Percentiles rank a stretch among this genome's conserved stretches.
Conservation (phyloP, 2,329 filamentous ascomycete genomes). For the Diaporthe destruens region DNA sequence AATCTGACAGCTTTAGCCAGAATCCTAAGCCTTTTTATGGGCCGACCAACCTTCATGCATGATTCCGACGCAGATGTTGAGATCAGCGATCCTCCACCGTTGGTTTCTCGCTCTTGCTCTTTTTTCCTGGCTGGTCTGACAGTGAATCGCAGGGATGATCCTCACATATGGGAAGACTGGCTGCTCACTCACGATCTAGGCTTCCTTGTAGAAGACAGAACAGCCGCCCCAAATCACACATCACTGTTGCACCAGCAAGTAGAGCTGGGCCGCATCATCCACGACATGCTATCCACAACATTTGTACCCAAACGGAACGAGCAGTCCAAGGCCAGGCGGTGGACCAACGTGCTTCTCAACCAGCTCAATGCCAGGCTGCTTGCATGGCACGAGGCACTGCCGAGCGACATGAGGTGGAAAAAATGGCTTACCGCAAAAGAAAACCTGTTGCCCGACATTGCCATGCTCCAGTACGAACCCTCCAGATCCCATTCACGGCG, state of each 20-base stretch:
- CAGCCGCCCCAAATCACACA: background rate
- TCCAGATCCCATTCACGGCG: no score
- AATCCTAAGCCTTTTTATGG: background rate
- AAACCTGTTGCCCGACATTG: background rate
- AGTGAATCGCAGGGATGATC: background rate
- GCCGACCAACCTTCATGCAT: conserved; percentile 13
- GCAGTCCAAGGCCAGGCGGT: conserved; percentile 3
- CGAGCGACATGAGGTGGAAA: conserved; percentile 13
- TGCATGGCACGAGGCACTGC: conserved; percentile 10
- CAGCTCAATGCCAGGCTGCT: conserved; percentile 1
- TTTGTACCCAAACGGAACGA: conserved; percentile 9
- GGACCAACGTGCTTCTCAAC: conserved; percentile 5
- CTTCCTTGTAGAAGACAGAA: background rate
- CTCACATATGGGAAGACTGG: background rate
- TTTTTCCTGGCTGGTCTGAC: background rate
- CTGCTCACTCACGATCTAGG: background rate
- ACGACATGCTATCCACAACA: background rate
- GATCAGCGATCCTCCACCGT: conserved; percentile 16
- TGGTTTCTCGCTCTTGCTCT: background rate
- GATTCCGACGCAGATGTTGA: conserved; percentile 7
- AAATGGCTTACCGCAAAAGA: conserved; percentile 4
- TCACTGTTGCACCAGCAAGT: background rate
- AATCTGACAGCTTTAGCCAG: background rate
- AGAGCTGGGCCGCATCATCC: conserved; percentile 7
- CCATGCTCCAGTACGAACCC: conserved; percentile 8